Evolutionary conservation across 2,329 filamentous ascomycete species (phyloP).

Genomic region (Chaetothyriales sp.): DNA sequence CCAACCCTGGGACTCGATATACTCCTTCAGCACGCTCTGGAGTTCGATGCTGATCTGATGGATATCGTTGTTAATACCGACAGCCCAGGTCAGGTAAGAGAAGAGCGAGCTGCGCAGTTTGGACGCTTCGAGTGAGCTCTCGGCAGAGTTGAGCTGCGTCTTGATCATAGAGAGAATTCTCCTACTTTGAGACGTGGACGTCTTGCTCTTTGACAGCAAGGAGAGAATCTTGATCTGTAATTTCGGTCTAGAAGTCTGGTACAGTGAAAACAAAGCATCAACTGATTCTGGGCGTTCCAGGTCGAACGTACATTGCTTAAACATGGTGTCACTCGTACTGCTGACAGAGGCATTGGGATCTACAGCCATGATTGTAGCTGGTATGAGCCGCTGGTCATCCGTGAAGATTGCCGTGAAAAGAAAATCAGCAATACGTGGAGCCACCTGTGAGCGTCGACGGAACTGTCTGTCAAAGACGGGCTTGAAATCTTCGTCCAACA

Average conservation of each 20-base stretch:
- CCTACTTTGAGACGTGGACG: conserved; percentile 53
- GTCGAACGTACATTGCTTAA: conserved; percentile 58
- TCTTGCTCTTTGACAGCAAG: conserved; percentile 60
- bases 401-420: conserved; percentile 74
- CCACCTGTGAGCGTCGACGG: conserved; percentile 17
- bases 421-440: conserved; percentile 43
- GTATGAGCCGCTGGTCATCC: conserved; percentile 68
- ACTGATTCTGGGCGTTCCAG: conserved; percentile 55
- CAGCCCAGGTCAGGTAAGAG: conserved; percentile 73
- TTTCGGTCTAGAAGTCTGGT: conserved; percentile 54
- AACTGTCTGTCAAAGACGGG: conserved; percentile 22
- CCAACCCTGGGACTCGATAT: conserved; percentile 72
- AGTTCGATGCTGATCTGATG: conserved; percentile 43
- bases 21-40: conserved; percentile 56
- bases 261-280: conserved; percentile 53
- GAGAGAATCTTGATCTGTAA: conserved; percentile 63
- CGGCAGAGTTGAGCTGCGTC: conserved; percentile 41
- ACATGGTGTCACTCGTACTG: conserved; percentile 70
- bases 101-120: conserved; percentile 75
- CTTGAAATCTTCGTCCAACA: conserved; percentile 20
- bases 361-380: conserved; percentile 67
- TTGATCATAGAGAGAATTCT: conserved; percentile 55
- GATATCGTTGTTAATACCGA: conserved; percentile 54
- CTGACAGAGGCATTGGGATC: conserved; percentile 69
- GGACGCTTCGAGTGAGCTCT: conserved; percentile 53